Evolutionary conservation across 495 filamentous ascomycete species (phyloP).

Genomic region (Penicillium argentinense): DNA sequence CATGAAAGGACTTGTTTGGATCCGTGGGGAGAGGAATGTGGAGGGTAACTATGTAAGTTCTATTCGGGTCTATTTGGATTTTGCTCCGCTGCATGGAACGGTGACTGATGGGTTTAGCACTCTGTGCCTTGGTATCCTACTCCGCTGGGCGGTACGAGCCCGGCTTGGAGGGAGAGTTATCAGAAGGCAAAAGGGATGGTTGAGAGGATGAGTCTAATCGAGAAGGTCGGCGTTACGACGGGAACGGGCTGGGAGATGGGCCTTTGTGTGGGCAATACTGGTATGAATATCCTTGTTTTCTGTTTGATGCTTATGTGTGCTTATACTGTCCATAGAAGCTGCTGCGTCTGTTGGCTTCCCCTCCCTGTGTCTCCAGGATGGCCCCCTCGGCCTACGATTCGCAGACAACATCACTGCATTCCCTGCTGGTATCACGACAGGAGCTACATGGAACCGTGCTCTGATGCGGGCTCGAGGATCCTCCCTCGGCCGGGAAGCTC

Average conservation of each 20-base stretch:
- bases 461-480: conserved; percentile 71
- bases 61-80: too few species aligned
- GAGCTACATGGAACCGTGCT: conserved; percentile 83
- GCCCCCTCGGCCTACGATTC: conserved; percentile 78
- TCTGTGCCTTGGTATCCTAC: conserved; percentile 84
- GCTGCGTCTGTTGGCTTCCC: conserved; percentile 75
- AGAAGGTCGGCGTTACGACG: conserved; percentile 95
- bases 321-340: conserved; percentile 41
- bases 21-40: neutral
- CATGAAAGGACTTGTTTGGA: conserved; percentile 15
- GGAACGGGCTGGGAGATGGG: conserved; percentile 92
- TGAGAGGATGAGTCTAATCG: conserved; percentile 75
- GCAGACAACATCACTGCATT: conserved; percentile 76
- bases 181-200: conserved; percentile 78
- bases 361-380: conserved; percentile 85
- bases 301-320: neutral
- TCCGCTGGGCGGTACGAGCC: conserved; percentile 74
- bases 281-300: conserved; percentile 19
- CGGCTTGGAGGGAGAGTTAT: conserved; percentile 76
- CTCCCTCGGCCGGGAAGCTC: conserved; percentile 69
- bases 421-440: conserved; percentile 81
- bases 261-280: conserved; percentile 86
- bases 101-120: conserved; percentile 10
- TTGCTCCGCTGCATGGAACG: neutral
- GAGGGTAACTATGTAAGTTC: conserved; percentile 17